Evolutionary conservation across 768 basidiomycete species (phyloP), one percentile per base, ranked within the genome.

Genomic region (Leccinum olivaceopallidum): DNA sequence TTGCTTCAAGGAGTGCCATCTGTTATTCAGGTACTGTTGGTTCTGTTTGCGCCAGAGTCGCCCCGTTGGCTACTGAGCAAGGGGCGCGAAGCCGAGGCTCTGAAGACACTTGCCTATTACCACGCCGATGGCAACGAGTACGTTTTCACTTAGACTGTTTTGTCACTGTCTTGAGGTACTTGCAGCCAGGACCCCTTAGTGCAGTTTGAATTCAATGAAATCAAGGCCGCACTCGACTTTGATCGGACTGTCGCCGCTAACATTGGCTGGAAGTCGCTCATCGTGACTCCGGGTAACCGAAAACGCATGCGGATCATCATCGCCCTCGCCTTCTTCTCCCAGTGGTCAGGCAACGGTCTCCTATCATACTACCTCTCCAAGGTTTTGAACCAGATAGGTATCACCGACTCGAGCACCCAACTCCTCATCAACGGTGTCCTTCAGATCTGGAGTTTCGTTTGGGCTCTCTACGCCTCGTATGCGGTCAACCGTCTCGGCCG

Each of bases 61-160:
- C 94, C 94, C 39, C 86, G 92, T 80, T 95, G 81, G 83, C 77
- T 94, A 65, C 74, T 94, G 68, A 84, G 79, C 75, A 90, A 89
- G 73, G 92, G 91, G 50, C 81, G 81, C 57, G 83, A 90, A 26
- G 81, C 77, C 2, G 78, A 90, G 67, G 94, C 92, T 3, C 75
- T 89, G 47, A 72, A 78, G 44, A 83, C 82, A 10, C 79, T 95
- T 20, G 90, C 91, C 1, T 87, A 90, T 71, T 92, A 94, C 72
- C 93, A 95, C 65, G 89, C 90, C 16, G 85, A 90, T 67, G 85
- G 90, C 58, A 83, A 94, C 60, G 77, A 79, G 83, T 83, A 62
- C 55, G 79, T 64, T 24, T 51, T 12, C 60, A 58, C 13, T 53
- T 28, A 4, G 13, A 20, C 4, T 28, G 14, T 51, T 26, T 34